These are phyloP conservation scores for Phytophthora rubi DNA, from an alignment of 352 stramenopile genomes.

Conservation along the genomic window DNA sequence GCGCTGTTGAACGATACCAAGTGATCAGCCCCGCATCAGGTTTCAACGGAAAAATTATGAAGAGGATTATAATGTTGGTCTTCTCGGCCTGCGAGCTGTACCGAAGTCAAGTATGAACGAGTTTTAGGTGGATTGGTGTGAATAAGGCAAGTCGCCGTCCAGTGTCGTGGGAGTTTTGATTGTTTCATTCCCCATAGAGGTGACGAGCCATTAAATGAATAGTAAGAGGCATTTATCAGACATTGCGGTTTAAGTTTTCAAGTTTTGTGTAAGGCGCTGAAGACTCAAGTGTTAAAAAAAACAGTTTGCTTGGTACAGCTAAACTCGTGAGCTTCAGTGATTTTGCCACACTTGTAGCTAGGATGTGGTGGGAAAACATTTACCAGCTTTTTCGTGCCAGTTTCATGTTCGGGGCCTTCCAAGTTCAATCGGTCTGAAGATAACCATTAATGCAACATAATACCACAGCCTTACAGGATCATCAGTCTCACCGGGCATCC, in stretches of 20 bases:
- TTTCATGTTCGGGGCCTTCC: neutral
- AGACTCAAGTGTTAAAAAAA: no score
- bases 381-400: neutral
- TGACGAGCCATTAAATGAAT: constrained; percentile 27
- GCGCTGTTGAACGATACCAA: constrained; percentile 43
- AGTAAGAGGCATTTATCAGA: neutral
- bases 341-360: neutral
- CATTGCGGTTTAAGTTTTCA: no score
- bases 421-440: neutral
- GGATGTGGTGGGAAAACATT: neutral
- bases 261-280: neutral
- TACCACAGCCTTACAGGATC: neutral
- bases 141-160: constrained; percentile 8
- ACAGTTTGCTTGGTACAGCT: no score
- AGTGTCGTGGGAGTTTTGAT: constrained; percentile 24
- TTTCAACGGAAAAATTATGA: constrained; percentile 6
- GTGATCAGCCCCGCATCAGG: constrained; percentile 2
- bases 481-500: neutral
- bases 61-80: neutral
- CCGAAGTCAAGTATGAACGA: constrained; percentile 11
- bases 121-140: constrained; percentile 28
- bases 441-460: neutral
- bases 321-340: neutral
- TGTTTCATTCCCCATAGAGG: constrained; percentile 8
- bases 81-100: constrained; percentile 5